Conservation (phyloP, 2,329 filamentous ascomycete genomes). For the Aureobasidium sp. region DNA sequence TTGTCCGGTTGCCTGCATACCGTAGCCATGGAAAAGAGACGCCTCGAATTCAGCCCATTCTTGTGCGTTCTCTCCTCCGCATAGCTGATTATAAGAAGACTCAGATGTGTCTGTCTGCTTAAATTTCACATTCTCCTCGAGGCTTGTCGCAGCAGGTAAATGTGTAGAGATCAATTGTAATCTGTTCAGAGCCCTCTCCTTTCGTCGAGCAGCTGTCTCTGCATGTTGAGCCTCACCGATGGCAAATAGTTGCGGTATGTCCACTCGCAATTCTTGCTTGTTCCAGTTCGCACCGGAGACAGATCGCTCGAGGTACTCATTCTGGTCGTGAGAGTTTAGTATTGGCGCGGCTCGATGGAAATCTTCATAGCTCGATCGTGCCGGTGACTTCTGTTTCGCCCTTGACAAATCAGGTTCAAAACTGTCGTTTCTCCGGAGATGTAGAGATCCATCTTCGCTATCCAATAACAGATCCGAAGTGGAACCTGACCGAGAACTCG, state of each 20-base stretch:
- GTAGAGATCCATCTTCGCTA: not conserved
- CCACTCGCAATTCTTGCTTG: not conserved
- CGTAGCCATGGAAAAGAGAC: not conserved
- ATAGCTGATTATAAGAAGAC: slow-evolving; percentile 9
- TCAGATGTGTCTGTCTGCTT: not conserved
- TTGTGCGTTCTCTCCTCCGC: not conserved
- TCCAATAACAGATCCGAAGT: not conserved
- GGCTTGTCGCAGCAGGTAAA: not conserved
- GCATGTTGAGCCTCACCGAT: no score
- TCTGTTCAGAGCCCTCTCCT: not conserved
- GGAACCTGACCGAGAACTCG: slow-evolving; percentile 7
- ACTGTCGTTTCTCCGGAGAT: slow-evolving; percentile 4
- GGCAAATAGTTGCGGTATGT: no score
- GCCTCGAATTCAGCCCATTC: slow-evolving; percentile 10
- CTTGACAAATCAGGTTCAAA: slow-evolving; percentile 1
- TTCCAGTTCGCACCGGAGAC: not conserved
- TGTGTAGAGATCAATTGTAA: slow-evolving; percentile 1
- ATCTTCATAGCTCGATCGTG: not conserved
- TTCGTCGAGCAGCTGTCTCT: not conserved
- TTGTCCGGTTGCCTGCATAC: not conserved
- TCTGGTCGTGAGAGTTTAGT: not conserved
- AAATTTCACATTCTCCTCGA: not conserved
- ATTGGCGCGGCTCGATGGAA: not conserved
- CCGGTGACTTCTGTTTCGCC: not conserved
- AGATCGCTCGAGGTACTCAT: not conserved